phyloP scores from a whole-genome alignment of 2,329 filamentous ascomycete species.

The Phialophora chinensis region DNA sequence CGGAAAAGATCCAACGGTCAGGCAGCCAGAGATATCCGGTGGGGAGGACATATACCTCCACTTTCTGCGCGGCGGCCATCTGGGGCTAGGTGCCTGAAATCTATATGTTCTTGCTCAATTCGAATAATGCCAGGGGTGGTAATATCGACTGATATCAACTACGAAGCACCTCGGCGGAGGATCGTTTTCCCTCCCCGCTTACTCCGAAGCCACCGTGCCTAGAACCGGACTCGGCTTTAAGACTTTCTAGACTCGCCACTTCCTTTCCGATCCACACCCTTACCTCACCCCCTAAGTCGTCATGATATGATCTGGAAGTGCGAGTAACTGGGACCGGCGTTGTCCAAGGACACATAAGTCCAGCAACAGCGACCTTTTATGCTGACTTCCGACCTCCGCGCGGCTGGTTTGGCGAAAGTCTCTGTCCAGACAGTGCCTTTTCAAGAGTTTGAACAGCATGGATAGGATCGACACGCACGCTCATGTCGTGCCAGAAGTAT shows the following conservation, averaged over 20 bases:
- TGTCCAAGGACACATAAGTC: neutral
- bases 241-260: neutral
- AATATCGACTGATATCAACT: neutral
- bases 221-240: constrained; percentile 7
- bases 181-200: neutral
- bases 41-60: constrained; percentile 19
- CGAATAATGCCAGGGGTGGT: neutral
- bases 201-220: neutral
- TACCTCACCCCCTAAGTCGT: neutral
- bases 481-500: constrained; percentile 24
- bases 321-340: neutral
- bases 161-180: neutral
- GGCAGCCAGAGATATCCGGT: constrained; percentile 24
- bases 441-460: constrained; percentile 1
- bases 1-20: constrained; percentile 23
- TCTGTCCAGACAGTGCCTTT: neutral
- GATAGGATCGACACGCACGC: constrained; percentile 29
- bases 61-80: constrained; percentile 9
- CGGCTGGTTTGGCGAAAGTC: neutral
- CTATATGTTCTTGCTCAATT: too few species aligned
- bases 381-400: neutral
- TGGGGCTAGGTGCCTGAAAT: neutral
- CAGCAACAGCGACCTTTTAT: neutral
- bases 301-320: neutral
- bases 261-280: constrained; percentile 16